phyloP scores from a whole-genome alignment of 2,329 filamentous ascomycete genomes.

The Aspergillus sclerotialis region DNA sequence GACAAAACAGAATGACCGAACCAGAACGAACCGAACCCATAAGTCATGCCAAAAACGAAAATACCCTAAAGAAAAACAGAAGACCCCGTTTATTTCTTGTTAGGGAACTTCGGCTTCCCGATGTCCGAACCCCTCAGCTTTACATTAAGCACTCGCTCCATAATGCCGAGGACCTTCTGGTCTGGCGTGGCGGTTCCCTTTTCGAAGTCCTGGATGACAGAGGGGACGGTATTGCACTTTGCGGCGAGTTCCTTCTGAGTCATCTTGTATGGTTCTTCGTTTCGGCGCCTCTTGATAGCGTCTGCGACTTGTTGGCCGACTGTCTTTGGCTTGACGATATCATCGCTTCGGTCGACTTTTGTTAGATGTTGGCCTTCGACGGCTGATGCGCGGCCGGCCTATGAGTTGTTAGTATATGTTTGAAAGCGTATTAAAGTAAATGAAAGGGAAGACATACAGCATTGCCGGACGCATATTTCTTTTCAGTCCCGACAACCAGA shows the following conservation, averaged over 20 bases:
- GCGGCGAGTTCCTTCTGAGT: conserved; percentile 83
- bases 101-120: conserved; percentile 72
- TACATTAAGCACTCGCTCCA: conserved; percentile 81
- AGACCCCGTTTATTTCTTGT: conserved; percentile 53
- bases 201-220: conserved; percentile 79
- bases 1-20: conserved; percentile 9
- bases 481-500: conserved; percentile 73
- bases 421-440: conserved; percentile 1
- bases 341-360: conserved; percentile 94
- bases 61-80: conserved; percentile 15
- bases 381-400: conserved; percentile 41
- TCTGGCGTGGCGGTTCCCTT: conserved; percentile 69
- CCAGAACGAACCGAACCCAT: conserved; percentile 8
- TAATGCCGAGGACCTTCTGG: conserved; percentile 69
- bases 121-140: conserved; percentile 82
- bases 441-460: conserved; percentile 51
- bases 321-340: conserved; percentile 95
- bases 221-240: conserved; percentile 79
- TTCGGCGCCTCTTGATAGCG: conserved; percentile 72
- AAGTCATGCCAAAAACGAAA: conserved; percentile 6
- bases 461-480: conserved; percentile 79
- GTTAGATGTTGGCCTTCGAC: conserved; percentile 89
- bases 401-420: conserved; percentile 9
- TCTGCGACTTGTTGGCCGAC: conserved; percentile 73
- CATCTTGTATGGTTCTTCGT: conserved; percentile 85